Percentiles rank a stretch among this genome's conserved stretches.
phyloP scores from a whole-genome alignment of 768 basidiomycete species.

The Mycena leptocephala region DNA sequence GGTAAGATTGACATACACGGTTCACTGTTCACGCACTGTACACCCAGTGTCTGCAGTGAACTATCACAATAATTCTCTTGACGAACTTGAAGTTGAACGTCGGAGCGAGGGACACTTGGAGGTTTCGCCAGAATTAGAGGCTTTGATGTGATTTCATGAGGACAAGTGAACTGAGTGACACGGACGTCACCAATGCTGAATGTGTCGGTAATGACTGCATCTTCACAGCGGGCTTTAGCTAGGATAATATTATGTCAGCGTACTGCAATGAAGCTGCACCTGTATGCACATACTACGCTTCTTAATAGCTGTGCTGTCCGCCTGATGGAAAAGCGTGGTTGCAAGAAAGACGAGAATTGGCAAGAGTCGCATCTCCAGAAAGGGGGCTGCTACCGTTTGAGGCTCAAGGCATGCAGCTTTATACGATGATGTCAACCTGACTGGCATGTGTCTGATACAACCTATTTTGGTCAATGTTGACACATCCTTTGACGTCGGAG shows the following conservation, averaged over 20 bases:
- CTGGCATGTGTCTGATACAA: neutral
- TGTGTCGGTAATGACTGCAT: constrained; percentile 4
- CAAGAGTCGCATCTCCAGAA: constrained; percentile 11
- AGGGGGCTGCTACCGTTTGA: too few species aligned
- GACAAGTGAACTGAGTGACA: constrained; percentile 3
- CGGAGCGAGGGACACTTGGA: neutral
- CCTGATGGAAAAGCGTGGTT: neutral
- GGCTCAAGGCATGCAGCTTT: constrained; percentile 7
- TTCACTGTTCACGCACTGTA: neutral
- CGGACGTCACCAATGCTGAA: constrained; percentile 1
- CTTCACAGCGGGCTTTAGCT: constrained; percentile 9
- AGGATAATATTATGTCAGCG: constrained; percentile 10
- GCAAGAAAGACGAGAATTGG: constrained; percentile 5
- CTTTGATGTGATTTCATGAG: neutral
- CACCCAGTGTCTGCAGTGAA: neutral
- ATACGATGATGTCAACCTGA: constrained; percentile 1
- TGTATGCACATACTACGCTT: too few species aligned
- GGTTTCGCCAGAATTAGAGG: neutral
- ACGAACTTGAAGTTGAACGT: constrained; percentile 6
- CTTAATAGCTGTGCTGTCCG: constrained; percentile 3
- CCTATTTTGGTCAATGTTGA: too few species aligned
- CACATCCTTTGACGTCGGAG: neutral
- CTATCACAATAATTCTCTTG: neutral
- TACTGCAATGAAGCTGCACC: neutral
- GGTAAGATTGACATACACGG: neutral